Evolutionary conservation across 768 basidiomycete species (phyloP).

Genomic region (Suillus subaureus): DNA sequence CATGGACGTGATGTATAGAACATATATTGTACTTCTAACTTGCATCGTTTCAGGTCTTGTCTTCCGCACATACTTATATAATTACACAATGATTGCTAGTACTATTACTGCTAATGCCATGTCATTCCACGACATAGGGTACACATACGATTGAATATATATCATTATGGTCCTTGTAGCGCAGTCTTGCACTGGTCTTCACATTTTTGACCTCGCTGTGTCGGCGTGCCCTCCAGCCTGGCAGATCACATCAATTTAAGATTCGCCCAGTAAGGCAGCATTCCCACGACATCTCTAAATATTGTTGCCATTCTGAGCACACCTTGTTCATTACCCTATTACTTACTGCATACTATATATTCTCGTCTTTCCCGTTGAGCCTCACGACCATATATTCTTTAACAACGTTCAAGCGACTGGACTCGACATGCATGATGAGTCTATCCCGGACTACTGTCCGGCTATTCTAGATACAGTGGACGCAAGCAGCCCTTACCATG

Average conservation of each 20-base stretch:
- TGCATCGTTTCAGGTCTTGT: conserved; percentile 9
- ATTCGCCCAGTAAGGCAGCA: background rate
- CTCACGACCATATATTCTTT: conserved; percentile 5
- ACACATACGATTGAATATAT: conserved; percentile 4
- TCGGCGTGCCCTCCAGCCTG: background rate
- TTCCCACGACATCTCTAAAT: background rate
- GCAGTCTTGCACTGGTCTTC: background rate
- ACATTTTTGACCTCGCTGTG: background rate
- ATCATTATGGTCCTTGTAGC: background rate
- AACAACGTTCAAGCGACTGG: conserved; percentile 1
- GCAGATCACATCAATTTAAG: background rate
- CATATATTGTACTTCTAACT: conserved; percentile 17
- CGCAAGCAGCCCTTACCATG: conserved; percentile 52
- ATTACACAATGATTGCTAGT: conserved; percentile 8
- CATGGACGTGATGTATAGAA: conserved; percentile 18
- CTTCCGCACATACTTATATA: conserved; percentile 14
- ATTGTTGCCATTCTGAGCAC: conserved; percentile 3
- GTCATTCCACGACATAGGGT: conserved; percentile 1
- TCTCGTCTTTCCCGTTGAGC: background rate
- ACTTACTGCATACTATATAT: conserved; percentile 10
- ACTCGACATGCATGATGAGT: conserved; percentile 25
- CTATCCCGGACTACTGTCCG: conserved; percentile 35
- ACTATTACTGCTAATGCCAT: conserved; percentile 1
- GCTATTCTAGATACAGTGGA: conserved; percentile 53
- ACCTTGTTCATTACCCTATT: conserved; percentile 10